Evolutionary conservation across 2,329 filamentous ascomycete species (phyloP).

Genomic region (Neonectria coccinea): DNA sequence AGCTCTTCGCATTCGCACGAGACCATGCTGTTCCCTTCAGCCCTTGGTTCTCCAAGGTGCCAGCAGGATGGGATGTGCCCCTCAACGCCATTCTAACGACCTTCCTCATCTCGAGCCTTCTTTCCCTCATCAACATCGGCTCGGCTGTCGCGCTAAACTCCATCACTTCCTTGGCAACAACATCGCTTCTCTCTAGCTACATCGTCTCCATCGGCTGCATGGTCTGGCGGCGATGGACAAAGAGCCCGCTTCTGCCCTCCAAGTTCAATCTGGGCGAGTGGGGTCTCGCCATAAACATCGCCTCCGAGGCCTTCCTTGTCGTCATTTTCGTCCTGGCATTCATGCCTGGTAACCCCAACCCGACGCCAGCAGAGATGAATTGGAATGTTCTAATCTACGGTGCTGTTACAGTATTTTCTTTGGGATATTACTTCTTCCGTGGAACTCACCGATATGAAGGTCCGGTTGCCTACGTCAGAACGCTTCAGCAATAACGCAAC

Average conservation of each 20-base stretch:
- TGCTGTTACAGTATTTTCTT: slow-evolving; percentile 16
- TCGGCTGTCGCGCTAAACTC: slow-evolving; percentile 37
- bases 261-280: slow-evolving; percentile 37
- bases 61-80: slow-evolving; percentile 33
- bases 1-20: slow-evolving; percentile 38
- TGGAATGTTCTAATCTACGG: slow-evolving; percentile 40
- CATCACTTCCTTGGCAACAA: slow-evolving; percentile 36
- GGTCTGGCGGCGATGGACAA: slow-evolving; percentile 38
- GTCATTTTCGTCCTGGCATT: slow-evolving; percentile 39
- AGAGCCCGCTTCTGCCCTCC: slow-evolving; percentile 26
- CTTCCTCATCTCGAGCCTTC: slow-evolving; percentile 34
- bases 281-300: slow-evolving; percentile 36
- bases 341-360: slow-evolving; percentile 38
- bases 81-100: slow-evolving; percentile 38
- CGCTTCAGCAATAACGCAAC: slow-evolving; percentile 23
- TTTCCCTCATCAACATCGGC: slow-evolving; percentile 40
- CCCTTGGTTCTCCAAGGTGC: slow-evolving; percentile 37
- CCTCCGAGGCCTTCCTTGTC: slow-evolving; percentile 34
- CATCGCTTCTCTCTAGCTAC: slow-evolving; percentile 37
- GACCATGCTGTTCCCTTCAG: slow-evolving; percentile 41
- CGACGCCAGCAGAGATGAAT: slow-evolving; percentile 34
- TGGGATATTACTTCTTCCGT: slow-evolving; percentile 32
- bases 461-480: slow-evolving; percentile 35
- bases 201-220: slow-evolving; percentile 41
- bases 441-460: slow-evolving; percentile 37